Base-by-base conservation (phyloP, 1,284 basidiomycete genomes). In the Apiotrichum domesticum region DNA sequence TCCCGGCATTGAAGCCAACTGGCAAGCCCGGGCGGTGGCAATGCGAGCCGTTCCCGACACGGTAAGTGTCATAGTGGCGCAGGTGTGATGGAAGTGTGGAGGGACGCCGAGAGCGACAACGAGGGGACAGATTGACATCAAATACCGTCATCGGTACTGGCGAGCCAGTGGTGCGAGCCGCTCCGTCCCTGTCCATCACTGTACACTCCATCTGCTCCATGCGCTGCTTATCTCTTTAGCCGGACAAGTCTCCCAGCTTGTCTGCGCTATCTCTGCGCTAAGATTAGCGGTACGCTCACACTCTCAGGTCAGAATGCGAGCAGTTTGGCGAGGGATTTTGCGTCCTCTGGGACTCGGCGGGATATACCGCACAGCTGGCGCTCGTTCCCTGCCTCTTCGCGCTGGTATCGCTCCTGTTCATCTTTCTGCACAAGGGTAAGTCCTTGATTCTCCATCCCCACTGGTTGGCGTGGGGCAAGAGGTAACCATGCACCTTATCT, bases 241-340 rank as follows among this genome's bases (percentile, higher is more conserved):
- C 21, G 21, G 37, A 9, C 37, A 39, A 9, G 37, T 39, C 13
- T 9, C 13, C 37, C 37, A 39, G 37, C 37, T 39, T 13, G 37
- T 8, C 8, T 13, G 8, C 9, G 41, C 41, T 42, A 42, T 42
- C 41, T 8, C 37, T 39, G 37, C 37, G 8, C 37, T 7, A 39
- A 39, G 37, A 13, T 7, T 15, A 29, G 37, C 13, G 39, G n/a
- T 5, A n/a, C n/a, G 52, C 56, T 55, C 15, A 54, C 42, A 13
- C 35, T 10, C 3, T n/a, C 40, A 72, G 73, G 53, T 75, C 74
- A 3, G 75, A 77, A 57, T 77, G 75, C 51, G 62, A 66, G 14
- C 53, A 68, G 51, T 70, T 77, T 48, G 75, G 75, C 35, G 73
- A 77, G 53, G 62, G 67, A 29, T 75, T 74, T 56, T 77, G 75